A percentile compares a stretch with the other conserved stretches of the same genome.
Conservation (phyloP, 441 rosid genomes). For the Hypseocharis bilobata region DNA sequence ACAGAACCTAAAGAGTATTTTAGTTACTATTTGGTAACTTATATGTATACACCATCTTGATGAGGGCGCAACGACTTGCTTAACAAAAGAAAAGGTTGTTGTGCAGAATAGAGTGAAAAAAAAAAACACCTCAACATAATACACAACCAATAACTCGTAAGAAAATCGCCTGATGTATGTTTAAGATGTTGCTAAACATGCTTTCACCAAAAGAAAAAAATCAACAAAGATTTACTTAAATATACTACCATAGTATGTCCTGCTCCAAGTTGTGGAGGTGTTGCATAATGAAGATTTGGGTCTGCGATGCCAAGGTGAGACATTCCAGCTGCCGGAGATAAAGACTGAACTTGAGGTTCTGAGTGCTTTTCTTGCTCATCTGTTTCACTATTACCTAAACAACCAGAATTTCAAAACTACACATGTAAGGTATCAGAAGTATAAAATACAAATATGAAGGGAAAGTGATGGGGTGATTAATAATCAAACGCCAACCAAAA, state of each 20-base stretch:
- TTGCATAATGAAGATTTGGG: conserved; percentile 36
- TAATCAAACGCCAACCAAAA: background rate
- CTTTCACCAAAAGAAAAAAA: background rate
- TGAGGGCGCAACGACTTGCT: too few species aligned
- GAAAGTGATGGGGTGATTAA: background rate
- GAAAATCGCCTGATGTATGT: background rate
- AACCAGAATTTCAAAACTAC: background rate
- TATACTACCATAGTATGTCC: conserved; percentile 44
- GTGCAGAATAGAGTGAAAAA: background rate
- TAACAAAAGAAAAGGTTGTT: too few species aligned
- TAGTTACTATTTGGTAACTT: background rate
- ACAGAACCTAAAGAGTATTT: background rate
- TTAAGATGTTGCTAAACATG: background rate
- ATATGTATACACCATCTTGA: background rate
- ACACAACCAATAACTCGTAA: background rate
- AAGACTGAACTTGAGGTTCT: conserved; percentile 33
- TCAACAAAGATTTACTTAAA: conserved; percentile 4
- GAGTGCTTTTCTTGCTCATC: conserved; percentile 48
- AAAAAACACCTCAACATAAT: background rate
- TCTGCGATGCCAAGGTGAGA: conserved; percentile 35
- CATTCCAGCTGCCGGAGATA: conserved; percentile 35
- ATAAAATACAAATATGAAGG: background rate
- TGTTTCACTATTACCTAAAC: conserved; percentile 42
- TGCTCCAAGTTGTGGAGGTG: conserved; percentile 39
- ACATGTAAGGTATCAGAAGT: conserved; percentile 9